These are phyloP conservation scores for Venturia nashicola DNA, from an alignment of 2,329 filamentous ascomycete species.

Conservation along the genomic window DNA sequence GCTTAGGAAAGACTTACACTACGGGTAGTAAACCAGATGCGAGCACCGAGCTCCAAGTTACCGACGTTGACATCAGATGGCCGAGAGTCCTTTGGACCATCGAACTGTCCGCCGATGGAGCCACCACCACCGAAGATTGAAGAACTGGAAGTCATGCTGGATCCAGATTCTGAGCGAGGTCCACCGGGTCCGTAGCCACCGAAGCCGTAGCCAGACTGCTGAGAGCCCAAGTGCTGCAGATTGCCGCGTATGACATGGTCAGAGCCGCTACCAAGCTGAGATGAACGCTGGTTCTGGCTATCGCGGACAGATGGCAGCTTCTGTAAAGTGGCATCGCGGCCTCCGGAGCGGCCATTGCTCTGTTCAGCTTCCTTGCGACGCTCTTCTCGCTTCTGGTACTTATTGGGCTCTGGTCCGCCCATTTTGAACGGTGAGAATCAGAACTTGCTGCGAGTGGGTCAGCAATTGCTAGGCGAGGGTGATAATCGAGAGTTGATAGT, in stretches of 20 bases:
- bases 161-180: background rate
- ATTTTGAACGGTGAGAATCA: background rate
- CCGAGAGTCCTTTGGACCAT: background rate
- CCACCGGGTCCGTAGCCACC: background rate
- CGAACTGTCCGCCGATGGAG: background rate
- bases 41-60: background rate
- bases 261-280: background rate
- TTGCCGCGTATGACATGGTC: background rate
- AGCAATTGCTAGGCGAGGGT: background rate
- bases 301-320: background rate
- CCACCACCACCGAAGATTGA: background rate
- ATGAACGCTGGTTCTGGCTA: background rate
- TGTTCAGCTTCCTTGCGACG: background rate
- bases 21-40: background rate
- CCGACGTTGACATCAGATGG: background rate
- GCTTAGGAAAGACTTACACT: background rate
- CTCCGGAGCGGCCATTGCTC: background rate
- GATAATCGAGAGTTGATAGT: background rate
- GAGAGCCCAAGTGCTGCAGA: background rate
- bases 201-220: background rate
- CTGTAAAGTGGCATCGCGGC: background rate
- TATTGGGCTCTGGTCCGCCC: background rate
- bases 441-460: background rate
- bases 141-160: background rate
- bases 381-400: background rate